phyloP scores from a whole-genome alignment of 1,139 yeast genomes.

The Debaryomyces robertsiae region DNA sequence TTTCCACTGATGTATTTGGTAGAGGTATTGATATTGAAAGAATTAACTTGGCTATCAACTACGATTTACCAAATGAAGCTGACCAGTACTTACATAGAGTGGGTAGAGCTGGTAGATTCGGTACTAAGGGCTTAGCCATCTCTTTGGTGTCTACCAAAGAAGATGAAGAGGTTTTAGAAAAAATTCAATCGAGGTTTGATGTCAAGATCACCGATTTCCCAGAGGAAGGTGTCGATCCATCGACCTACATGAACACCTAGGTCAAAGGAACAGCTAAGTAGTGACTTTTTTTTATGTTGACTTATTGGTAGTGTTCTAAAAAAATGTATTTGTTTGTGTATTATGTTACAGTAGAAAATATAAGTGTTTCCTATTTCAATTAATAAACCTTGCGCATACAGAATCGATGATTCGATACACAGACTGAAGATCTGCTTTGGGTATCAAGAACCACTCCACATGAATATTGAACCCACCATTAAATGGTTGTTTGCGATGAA shows the following conservation, averaged over 20 bases:
- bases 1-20: conserved; percentile 97
- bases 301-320: not conserved
- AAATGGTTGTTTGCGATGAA: conserved; percentile 3
- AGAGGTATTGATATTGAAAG: conserved; percentile 99
- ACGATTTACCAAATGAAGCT: conserved; percentile 88
- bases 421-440: conserved; percentile 38
- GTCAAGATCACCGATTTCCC: conserved; percentile 95
- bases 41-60: conserved; percentile 95
- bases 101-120: conserved; percentile 99
- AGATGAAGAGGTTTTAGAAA: conserved; percentile 87
- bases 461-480: conserved; percentile 40
- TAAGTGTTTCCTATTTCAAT: conserved; percentile 7
- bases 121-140: conserved; percentile 97
- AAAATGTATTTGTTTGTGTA: conserved; percentile 6
- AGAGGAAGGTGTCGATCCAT: conserved; percentile 96
- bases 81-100: conserved; percentile 99
- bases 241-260: conserved; percentile 95
- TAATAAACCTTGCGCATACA: conserved; percentile 20
- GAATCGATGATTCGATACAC: conserved; percentile 46
- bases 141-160: conserved; percentile 85
- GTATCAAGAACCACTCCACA: conserved; percentile 61
- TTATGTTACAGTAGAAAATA: conserved; percentile 5
- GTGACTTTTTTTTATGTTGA: not conserved
- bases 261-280: not conserved
- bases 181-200: conserved; percentile 96